Conservation (phyloP, 2,329 filamentous ascomycete genomes). For the Claviceps maximensis region DNA sequence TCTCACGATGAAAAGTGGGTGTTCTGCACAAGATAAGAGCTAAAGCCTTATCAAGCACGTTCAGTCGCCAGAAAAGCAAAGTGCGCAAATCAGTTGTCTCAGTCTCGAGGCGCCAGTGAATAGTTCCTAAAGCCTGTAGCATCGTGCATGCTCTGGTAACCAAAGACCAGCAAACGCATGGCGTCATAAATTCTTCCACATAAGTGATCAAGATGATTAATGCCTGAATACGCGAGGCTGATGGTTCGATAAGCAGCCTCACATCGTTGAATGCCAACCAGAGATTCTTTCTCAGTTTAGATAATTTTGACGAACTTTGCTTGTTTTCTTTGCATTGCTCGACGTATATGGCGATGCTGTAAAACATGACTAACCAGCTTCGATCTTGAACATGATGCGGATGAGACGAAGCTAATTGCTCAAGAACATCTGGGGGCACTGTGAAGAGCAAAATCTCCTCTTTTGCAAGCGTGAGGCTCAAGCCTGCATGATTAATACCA, state of each 20-base stretch:
- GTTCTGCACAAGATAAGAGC: constrained; percentile 1
- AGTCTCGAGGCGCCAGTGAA: constrained; percentile 1
- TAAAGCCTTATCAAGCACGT: constrained; percentile 1
- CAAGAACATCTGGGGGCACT: background rate
- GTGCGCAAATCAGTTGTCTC: background rate
- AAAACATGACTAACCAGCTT: constrained; percentile 5
- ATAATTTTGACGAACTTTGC: background rate
- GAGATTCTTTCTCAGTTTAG: constrained; percentile 1
- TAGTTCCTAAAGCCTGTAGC: constrained; percentile 2
- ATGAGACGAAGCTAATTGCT: background rate
- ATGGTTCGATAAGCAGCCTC: constrained; percentile 2
- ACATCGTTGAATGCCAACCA: constrained; percentile 4
- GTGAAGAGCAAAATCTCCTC: background rate
- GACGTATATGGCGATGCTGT: background rate
- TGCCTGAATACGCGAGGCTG: background rate
- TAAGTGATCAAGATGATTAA: constrained; percentile 1
- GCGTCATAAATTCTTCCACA: constrained; percentile 4
- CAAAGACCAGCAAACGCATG: constrained; percentile 2
- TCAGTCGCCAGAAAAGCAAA: constrained; percentile 2
- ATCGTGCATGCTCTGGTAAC: constrained; percentile 1
- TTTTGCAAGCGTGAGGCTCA: background rate
- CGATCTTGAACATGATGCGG: constrained; percentile 1
- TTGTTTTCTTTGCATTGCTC: background rate
- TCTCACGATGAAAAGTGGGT: background rate
- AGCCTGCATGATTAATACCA: background rate